phyloP scores from a whole-genome alignment of 2,329 filamentous ascomycete species.

The Teratosphaeria pseudoeucalypti region DNA sequence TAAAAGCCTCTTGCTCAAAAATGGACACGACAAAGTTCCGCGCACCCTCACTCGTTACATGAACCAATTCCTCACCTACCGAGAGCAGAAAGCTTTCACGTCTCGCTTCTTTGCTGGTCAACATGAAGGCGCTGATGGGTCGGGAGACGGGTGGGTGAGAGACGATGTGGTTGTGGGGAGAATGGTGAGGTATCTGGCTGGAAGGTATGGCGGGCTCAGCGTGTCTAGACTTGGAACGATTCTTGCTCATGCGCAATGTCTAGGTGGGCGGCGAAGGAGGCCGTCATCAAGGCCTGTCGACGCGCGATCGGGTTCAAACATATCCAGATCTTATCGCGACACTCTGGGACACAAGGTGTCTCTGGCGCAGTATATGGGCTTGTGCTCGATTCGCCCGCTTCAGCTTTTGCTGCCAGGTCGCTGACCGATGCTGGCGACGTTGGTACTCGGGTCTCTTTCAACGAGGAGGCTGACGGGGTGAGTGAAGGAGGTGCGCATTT shows the following conservation, averaged over 20 bases:
- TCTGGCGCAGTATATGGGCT: constrained; percentile 67
- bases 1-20: constrained; percentile 41
- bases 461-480: background rate
- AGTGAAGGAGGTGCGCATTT: background rate
- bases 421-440: background rate
- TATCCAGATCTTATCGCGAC: constrained; percentile 28
- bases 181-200: constrained; percentile 9
- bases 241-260: background rate
- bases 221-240: background rate
- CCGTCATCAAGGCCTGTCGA: constrained; percentile 34
- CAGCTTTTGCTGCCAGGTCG: background rate
- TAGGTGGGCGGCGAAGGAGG: constrained; percentile 44
- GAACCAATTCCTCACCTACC: constrained; percentile 14
- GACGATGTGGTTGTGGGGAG: background rate
- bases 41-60: constrained; percentile 11
- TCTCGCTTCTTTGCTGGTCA: background rate
- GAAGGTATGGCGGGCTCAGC: constrained; percentile 10
- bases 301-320: constrained; percentile 24
- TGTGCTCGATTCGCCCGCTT: constrained; percentile 30
- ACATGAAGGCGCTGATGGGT: background rate
- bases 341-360: constrained; percentile 23
- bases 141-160: background rate
- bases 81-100: constrained; percentile 15
- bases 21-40: constrained; percentile 7
- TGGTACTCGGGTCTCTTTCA: background rate